phyloP scores from a whole-genome alignment of 495 filamentous ascomycete species.

The Tuber brumale region DNA sequence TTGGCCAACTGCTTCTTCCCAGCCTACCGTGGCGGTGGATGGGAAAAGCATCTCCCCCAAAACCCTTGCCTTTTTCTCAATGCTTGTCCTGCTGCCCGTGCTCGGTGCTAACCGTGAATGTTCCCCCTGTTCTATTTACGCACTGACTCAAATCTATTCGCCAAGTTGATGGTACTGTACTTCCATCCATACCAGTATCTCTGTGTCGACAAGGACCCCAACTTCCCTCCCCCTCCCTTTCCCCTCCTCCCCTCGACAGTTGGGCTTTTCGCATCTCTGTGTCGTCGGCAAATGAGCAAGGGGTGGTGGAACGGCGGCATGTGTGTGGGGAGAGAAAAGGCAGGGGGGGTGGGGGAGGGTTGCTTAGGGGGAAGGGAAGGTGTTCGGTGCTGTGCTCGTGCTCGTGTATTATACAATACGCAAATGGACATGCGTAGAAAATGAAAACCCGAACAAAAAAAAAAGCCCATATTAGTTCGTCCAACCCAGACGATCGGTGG shows the following conservation, averaged over 20 bases:
- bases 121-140: constrained; percentile 16
- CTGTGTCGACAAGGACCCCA: constrained; percentile 4
- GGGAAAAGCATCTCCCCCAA: constrained; percentile 1
- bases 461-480: neutral
- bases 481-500: neutral
- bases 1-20: neutral
- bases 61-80: neutral
- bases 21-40: neutral
- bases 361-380: neutral
- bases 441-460: neutral
- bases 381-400: neutral
- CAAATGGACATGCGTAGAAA: neutral
- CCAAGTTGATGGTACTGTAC: constrained; percentile 11
- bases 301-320: constrained; percentile 24
- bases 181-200: constrained; percentile 9
- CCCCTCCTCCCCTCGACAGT: constrained; percentile 12
- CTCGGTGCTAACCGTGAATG: constrained; percentile 26
- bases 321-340: constrained; percentile 22
- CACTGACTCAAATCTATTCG: constrained; percentile 30
- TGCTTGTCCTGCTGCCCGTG: constrained; percentile 26
- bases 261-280: constrained; percentile 17
- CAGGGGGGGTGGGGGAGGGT: neutral
- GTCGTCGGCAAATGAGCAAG: constrained; percentile 35
- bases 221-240: neutral
- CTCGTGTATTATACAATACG: neutral